A percentile compares a stretch with the other conserved stretches of the same genome.
Conservation (phyloP, 106 monocot genomes). For the Dioscorea alata region DNA sequence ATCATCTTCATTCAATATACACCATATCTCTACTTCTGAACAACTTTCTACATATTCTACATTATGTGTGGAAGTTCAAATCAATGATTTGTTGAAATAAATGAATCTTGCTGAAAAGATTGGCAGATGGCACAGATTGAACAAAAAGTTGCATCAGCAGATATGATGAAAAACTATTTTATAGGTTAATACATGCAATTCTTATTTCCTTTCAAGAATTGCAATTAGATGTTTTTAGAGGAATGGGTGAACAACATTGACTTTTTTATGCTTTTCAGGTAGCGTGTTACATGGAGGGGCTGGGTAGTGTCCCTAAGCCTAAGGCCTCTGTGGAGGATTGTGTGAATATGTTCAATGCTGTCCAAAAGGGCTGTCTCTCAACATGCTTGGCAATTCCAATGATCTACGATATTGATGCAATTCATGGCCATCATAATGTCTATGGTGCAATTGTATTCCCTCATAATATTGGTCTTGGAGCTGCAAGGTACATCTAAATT, state of each 20-base stretch:
- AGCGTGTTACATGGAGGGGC: constrained; percentile 61
- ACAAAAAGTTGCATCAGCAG: constrained; percentile 29
- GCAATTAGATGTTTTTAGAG: not conserved
- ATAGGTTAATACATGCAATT: constrained; percentile 29
- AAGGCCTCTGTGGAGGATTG: constrained; percentile 37
- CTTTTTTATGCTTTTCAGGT: constrained; percentile 21
- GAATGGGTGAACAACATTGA: not conserved
- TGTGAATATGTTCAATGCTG: constrained; percentile 43
- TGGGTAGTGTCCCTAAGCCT: constrained; percentile 56
- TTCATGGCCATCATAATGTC: constrained; percentile 72
- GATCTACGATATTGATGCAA: constrained; percentile 77
- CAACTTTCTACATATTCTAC: too few relatives aligned
- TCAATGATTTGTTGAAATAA: constrained; percentile 30
- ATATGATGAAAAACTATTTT: constrained; percentile 42
- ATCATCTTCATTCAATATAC: too few relatives aligned
- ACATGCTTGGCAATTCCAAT: constrained; percentile 68
- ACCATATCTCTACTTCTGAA: too few relatives aligned
- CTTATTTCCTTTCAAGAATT: not conserved
- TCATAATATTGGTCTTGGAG: constrained; percentile 65
- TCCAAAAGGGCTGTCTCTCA: constrained; percentile 41
- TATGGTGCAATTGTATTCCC: constrained; percentile 69
- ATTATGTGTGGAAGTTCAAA: constrained; percentile 24
- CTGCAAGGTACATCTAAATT: constrained; percentile 36
- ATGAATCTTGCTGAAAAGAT: constrained; percentile 79
- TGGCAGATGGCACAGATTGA: constrained; percentile 79